Evolutionary conservation across 441 rosid species (phyloP).

Genomic region (Brassica hybrid): DNA sequence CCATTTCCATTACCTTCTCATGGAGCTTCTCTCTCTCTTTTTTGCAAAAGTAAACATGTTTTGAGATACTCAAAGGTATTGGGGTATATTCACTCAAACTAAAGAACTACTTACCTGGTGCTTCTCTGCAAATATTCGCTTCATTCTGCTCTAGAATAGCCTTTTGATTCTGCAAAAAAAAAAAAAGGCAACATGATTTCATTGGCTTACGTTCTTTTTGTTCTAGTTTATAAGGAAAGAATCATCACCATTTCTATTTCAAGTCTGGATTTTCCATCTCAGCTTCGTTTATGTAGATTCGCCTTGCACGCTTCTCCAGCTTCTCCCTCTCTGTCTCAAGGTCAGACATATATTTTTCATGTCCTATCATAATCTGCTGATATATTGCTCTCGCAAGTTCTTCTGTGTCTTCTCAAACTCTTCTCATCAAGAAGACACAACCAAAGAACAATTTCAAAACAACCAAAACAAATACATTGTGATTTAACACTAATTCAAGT

Average conservation of each 20-base stretch:
- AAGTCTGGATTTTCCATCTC: slow-evolving; percentile 29
- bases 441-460: no score
- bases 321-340: slow-evolving; percentile 20
- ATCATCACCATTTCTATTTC: slow-evolving; percentile 33
- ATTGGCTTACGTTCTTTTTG: not conserved
- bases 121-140: slow-evolving; percentile 38
- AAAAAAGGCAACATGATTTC: not conserved
- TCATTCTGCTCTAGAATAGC: slow-evolving; percentile 65
- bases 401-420: no score
- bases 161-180: slow-evolving; percentile 57
- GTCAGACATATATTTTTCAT: slow-evolving; percentile 29
- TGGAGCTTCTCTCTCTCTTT: slow-evolving; percentile 57
- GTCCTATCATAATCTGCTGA: slow-evolving; percentile 21
- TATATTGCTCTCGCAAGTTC: not conserved
- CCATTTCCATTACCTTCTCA: no score
- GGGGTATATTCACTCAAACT: not conserved
- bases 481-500: no score
- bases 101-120: slow-evolving; percentile 55
- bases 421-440: no score
- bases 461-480: no score
- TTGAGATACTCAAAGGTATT: not conserved
- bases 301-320: slow-evolving; percentile 33
- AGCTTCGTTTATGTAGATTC: slow-evolving; percentile 23
- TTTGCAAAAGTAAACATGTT: slow-evolving; percentile 45
- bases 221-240: not conserved